Percentiles rank a stretch among this genome's conserved stretches.
These are phyloP conservation scores for Zarea fungicola DNA, from an alignment of 2,329 filamentous ascomycete genomes.

Conservation along the genomic window DNA sequence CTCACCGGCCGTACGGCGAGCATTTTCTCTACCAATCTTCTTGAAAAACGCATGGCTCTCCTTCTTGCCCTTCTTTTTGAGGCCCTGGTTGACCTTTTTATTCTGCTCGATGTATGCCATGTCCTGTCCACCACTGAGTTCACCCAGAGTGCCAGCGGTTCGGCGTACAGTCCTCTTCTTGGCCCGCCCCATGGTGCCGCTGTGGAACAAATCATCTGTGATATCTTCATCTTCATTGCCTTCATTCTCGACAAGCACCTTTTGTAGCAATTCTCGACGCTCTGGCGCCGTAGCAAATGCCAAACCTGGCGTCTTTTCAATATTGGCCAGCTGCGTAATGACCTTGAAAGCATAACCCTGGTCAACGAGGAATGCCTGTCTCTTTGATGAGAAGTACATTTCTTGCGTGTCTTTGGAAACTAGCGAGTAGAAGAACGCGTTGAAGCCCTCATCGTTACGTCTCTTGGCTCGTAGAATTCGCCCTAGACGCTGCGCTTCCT, in stretches of 20 bases:
- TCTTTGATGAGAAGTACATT: slow-evolving; percentile 96
- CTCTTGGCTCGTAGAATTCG: slow-evolving; percentile 92
- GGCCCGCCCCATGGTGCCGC: slow-evolving; percentile 40
- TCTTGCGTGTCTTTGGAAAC: slow-evolving; percentile 97
- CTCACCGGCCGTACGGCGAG: slow-evolving; percentile 29
- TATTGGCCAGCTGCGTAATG: slow-evolving; percentile 89
- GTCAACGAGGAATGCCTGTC: slow-evolving; percentile 94
- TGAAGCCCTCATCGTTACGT: slow-evolving; percentile 95
- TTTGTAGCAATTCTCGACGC: slow-evolving; percentile 78
- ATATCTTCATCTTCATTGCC: slow-evolving; percentile 67
- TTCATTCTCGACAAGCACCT: slow-evolving; percentile 85
- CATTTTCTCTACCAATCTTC: slow-evolving; percentile 38
- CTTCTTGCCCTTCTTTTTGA: slow-evolving; percentile 35
- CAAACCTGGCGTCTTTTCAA: slow-evolving; percentile 76
- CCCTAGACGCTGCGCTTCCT: slow-evolving; percentile 90
- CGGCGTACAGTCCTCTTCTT: slow-evolving; percentile 62
- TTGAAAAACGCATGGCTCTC: slow-evolving; percentile 38
- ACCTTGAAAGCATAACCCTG: slow-evolving; percentile 99
- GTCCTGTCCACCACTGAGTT: slow-evolving; percentile 84
- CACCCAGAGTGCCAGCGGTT: slow-evolving; percentile 78
- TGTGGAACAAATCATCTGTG: slow-evolving; percentile 36
- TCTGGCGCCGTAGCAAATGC: slow-evolving; percentile 75
- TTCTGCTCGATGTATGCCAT: slow-evolving; percentile 95
- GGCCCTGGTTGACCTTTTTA: slow-evolving; percentile 55
- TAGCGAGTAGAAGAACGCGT: slow-evolving; percentile 97